Evolutionary conservation across 345 rosid genomes (phyloP).

Genomic region (Corymbia maculata): DNA sequence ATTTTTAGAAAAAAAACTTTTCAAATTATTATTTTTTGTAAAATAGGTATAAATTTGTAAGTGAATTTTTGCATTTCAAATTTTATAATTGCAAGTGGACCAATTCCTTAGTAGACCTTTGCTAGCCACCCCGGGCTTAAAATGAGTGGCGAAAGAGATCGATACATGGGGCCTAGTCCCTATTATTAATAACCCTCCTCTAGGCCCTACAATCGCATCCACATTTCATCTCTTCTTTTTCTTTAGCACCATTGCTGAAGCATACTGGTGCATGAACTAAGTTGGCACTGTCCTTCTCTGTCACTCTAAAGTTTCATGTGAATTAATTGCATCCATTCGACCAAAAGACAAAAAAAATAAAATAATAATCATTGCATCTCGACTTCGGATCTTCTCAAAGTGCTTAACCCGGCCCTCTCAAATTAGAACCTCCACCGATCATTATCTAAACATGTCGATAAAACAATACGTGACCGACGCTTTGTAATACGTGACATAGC

Average conservation of each 20-base stretch:
- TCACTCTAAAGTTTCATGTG: neutral
- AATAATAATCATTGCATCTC: neutral
- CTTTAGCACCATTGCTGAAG: neutral
- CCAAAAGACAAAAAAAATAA: too few relatives aligned
- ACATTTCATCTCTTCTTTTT: neutral
- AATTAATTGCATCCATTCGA: too few relatives aligned
- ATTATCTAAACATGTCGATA: neutral
- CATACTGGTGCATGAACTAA: neutral
- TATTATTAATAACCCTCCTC: neutral
- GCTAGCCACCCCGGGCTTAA: neutral
- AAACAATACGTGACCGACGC: neutral
- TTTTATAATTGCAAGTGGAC: neutral
- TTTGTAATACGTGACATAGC: neutral
- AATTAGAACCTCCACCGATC: neutral
- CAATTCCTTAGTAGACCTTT: neutral
- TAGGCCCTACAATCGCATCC: neutral
- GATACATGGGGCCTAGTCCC: neutral
- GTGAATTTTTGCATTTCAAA: neutral
- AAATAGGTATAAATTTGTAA: neutral
- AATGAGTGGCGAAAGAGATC: neutral
- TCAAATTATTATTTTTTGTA: neutral
- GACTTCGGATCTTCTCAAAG: neutral
- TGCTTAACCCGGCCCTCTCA: neutral
- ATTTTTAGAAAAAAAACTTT: neutral
- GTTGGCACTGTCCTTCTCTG: neutral